Evolutionary conservation across 2,329 filamentous ascomycete species (phyloP).

Genomic region (Orbilia oligospora): DNA sequence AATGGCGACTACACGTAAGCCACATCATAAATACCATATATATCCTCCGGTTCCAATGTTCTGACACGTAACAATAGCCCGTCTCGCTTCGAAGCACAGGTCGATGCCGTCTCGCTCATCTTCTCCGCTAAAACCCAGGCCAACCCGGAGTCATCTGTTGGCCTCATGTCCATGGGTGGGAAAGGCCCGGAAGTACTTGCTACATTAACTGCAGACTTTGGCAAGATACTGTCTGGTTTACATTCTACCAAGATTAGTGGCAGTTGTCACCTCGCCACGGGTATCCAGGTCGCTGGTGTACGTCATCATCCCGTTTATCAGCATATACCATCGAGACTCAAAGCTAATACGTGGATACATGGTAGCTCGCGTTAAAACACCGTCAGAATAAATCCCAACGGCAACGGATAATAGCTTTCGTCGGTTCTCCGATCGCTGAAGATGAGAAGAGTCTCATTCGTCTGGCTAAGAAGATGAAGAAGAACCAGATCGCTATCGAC

Average conservation of each 20-base stretch:
- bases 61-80: slow-evolving; percentile 70
- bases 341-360: not conserved
- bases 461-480: slow-evolving; percentile 98
- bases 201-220: slow-evolving; percentile 94
- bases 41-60: not conserved
- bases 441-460: slow-evolving; percentile 89
- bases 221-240: slow-evolving; percentile 92
- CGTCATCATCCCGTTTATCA: slow-evolving; percentile 66
- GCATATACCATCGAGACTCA: not conserved
- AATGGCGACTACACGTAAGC: slow-evolving; percentile 87
- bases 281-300: slow-evolving; percentile 95
- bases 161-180: slow-evolving; percentile 98
- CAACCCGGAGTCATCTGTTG: slow-evolving; percentile 96
- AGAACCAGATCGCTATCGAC: slow-evolving; percentile 92
- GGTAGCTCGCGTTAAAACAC: slow-evolving; percentile 93
- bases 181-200: slow-evolving; percentile 97
- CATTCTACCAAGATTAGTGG: slow-evolving; percentile 96
- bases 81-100: slow-evolving; percentile 94
- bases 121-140: slow-evolving; percentile 95
- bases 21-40: slow-evolving; percentile 53
- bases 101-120: slow-evolving; percentile 93
- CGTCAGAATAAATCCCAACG: slow-evolving; percentile 97
- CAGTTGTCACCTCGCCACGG: slow-evolving; percentile 87
- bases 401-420: slow-evolving; percentile 96
- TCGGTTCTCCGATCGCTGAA: slow-evolving; percentile 91